These are phyloP conservation scores for Sporisorium scitamineum DNA, from an alignment of 1,284 basidiomycete genomes.

Conservation along the genomic window DNA sequence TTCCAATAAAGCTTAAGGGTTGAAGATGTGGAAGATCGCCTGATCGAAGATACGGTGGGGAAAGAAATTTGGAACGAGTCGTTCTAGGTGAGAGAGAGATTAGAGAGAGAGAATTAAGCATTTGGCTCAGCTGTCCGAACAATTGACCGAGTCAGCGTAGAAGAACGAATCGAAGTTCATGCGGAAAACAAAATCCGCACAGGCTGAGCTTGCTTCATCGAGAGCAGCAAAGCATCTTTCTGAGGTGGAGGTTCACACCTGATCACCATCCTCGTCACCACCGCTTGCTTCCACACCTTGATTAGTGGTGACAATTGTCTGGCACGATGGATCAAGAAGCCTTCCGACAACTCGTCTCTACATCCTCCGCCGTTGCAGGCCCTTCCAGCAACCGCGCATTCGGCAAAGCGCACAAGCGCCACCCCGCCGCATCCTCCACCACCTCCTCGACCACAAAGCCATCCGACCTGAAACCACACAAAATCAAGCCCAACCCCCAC, in stretches of 20 bases:
- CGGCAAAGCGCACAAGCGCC: conserved; percentile 34
- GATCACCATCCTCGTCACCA: background rate
- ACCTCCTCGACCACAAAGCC: conserved; percentile 14
- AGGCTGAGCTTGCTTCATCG: too few relatives aligned
- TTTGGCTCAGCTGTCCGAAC: conserved; percentile 17
- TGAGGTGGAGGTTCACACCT: background rate
- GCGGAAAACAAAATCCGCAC: background rate
- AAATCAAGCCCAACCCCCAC: conserved; percentile 1
- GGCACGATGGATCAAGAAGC: conserved; percentile 60
- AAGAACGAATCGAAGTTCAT: background rate
- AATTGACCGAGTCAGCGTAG: conserved; percentile 30
- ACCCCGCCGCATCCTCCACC: background rate
- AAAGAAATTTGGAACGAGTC: conserved; percentile 5
- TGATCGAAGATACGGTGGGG: background rate
- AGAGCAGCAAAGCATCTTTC: too few relatives aligned
- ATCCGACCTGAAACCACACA: conserved; percentile 33
- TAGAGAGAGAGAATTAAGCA: conserved; percentile 29
- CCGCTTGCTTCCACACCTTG: background rate
- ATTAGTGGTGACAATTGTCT: too few relatives aligned
- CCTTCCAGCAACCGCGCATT: conserved; percentile 15
- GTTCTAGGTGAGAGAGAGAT: conserved; percentile 9
- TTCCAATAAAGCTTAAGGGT: background rate
- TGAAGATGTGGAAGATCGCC: background rate
- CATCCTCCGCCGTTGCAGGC: conserved; percentile 12
- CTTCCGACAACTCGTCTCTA: conserved; percentile 53